Evolutionary conservation across 305 asterid genomes (phyloP).

Genomic region (Fraxinus platypoda): DNA sequence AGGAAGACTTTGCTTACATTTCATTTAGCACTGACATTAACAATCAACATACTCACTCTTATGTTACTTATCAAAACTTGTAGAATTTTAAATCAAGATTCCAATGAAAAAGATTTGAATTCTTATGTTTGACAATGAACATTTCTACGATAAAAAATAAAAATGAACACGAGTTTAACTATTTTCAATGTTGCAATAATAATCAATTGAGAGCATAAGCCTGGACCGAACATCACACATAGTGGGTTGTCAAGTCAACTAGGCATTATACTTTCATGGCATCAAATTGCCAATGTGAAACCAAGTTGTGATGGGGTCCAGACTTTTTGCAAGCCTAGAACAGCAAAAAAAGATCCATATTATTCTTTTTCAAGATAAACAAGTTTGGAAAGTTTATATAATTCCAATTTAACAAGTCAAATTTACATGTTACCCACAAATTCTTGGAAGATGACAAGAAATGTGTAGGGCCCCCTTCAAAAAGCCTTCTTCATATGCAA

Average conservation of each 20-base stretch:
- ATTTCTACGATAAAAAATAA: neutral
- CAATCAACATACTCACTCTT: neutral
- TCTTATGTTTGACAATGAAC: neutral
- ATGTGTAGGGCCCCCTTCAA: neutral
- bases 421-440: neutral
- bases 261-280: neutral
- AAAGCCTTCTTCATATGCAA: neutral
- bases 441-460: neutral
- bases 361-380: neutral
- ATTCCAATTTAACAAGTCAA: neutral
- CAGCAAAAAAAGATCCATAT: neutral
- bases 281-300: neutral
- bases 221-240: neutral
- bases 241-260: neutral
- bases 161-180: neutral
- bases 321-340: neutral
- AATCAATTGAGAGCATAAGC: neutral
- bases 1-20: neutral
- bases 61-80: neutral
- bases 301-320: neutral
- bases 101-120: neutral
- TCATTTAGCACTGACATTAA: neutral
- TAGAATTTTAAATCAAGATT: neutral
- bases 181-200: neutral
- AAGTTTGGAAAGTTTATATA: neutral